phyloP scores from a whole-genome alignment of 192 early-diverging fungal species.

The Mortierella antarctica region DNA sequence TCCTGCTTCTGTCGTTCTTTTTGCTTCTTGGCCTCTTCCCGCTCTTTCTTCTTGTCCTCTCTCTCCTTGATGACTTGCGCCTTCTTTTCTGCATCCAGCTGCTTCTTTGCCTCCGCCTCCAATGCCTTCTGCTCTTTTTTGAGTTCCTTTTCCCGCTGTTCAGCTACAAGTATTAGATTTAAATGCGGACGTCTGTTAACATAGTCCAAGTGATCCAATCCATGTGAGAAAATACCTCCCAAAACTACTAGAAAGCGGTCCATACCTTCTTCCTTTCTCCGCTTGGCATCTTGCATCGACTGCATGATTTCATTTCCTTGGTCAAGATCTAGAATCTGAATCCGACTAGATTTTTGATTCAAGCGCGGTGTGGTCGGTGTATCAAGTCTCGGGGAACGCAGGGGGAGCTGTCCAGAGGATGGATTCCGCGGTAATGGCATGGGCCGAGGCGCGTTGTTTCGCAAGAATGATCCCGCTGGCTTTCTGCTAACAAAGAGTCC shows the following conservation, averaged over 20 bases:
- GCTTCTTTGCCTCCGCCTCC: conserved; percentile 26
- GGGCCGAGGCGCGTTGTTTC: conserved; percentile 44
- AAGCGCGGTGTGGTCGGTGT: conserved; percentile 27
- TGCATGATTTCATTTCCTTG: conserved; percentile 54
- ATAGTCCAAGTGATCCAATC: not conserved
- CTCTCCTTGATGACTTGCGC: conserved; percentile 34
- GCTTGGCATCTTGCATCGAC: conserved; percentile 39
- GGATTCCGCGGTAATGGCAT: conserved; percentile 39
- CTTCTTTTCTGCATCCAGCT: conserved; percentile 50
- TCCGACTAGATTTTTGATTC: conserved; percentile 36
- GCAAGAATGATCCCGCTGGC: conserved; percentile 35
- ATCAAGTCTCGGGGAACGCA: conserved; percentile 40
- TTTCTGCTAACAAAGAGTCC: conserved; percentile 40
- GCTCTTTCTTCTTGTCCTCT: conserved; percentile 45
- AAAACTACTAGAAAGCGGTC: not conserved
- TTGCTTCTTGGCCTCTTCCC: conserved; percentile 35
- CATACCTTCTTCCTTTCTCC: conserved; percentile 35
- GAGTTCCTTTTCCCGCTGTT: conserved; percentile 46
- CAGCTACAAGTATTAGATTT: conserved; percentile 8
- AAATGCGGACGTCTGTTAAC: not conserved
- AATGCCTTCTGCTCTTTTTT: conserved; percentile 40
- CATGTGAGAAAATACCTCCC: not conserved
- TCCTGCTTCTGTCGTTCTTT: conserved; percentile 38
- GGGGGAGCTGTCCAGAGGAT: conserved; percentile 27
- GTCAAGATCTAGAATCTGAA: conserved; percentile 52